phyloP scores from a whole-genome alignment of 2,329 filamentous ascomycete species.

The Pyrenochaeta sp. region DNA sequence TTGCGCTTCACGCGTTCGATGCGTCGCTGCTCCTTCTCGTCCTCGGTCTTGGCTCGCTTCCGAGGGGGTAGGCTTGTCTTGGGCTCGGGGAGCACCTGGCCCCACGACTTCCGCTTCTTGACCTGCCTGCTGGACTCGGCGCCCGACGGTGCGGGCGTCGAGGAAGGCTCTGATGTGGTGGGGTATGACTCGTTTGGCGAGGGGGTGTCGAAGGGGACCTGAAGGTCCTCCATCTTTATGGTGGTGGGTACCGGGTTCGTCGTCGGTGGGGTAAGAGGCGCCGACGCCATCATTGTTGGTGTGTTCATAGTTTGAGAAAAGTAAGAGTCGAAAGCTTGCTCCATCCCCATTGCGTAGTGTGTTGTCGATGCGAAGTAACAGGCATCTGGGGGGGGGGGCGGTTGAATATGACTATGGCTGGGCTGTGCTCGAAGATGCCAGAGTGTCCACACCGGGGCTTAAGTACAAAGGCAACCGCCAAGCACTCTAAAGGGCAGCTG shows the following conservation, averaged over 20 bases:
- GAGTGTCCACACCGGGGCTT: conserved; percentile 47
- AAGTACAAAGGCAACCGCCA: conserved; percentile 40
- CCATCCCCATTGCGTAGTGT: conserved; percentile 36
- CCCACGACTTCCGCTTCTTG: conserved; percentile 99
- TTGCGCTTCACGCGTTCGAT: conserved; percentile 98
- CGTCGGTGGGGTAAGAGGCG: conserved; percentile 32
- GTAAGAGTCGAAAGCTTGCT: conserved; percentile 31
- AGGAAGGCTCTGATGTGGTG: conserved; percentile 26
- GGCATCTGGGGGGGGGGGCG: conserved; percentile 44
- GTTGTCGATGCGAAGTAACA: conserved; percentile 40
- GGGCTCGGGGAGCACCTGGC: conserved; percentile 92
- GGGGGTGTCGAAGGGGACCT: conserved; percentile 35
- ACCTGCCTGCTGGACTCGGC: conserved; percentile 63
- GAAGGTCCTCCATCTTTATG: conserved; percentile 55
- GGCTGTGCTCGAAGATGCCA: conserved; percentile 37
- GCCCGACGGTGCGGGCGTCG: conserved; percentile 32
- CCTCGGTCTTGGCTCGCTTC: conserved; percentile 98
- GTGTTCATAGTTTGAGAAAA: conserved; percentile 36
- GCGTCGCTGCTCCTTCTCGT: conserved; percentile 97
- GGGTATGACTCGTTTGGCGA: conserved; percentile 29
- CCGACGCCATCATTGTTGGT: conserved; percentile 34
- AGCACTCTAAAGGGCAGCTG: conserved; percentile 22
- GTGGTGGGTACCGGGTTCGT: conserved; percentile 41
- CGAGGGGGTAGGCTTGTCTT: conserved; percentile 95
- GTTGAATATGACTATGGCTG: conserved; percentile 32